Conservation (phyloP, 345 rosid genomes). For the Sonneratia alba region DNA sequence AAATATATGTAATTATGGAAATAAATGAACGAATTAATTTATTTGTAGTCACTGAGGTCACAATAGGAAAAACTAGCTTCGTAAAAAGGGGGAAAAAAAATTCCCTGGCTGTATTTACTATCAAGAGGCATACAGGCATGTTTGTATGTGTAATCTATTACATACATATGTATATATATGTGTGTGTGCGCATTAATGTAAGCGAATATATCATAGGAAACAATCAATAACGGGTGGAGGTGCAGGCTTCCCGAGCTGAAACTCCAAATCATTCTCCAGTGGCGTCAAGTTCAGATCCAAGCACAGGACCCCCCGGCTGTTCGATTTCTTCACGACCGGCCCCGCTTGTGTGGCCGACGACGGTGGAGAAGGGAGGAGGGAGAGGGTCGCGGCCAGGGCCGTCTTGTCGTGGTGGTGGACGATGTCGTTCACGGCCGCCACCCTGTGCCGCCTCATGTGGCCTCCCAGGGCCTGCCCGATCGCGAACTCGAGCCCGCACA, state of each 20-base stretch:
- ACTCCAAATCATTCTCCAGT: constrained; percentile 47
- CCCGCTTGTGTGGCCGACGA: background rate
- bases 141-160: too few species aligned
- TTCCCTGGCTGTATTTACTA: too few species aligned
- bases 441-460: constrained; percentile 62
- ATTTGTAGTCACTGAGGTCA: background rate
- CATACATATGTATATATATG: background rate
- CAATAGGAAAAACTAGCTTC: background rate
- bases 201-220: constrained; percentile 14
- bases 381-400: background rate
- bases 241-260: constrained; percentile 23
- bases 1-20: background rate
- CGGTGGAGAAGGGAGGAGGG: background rate
- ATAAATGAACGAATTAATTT: background rate
- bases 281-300: constrained; percentile 72
- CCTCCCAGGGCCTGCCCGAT: constrained; percentile 72
- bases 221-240: constrained; percentile 29
- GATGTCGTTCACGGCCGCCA: constrained; percentile 2
- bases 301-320: constrained; percentile 32
- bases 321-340: constrained; percentile 38
- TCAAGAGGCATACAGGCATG: background rate
- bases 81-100: background rate
- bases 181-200: background rate
- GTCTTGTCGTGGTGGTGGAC: background rate
- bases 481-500: constrained; percentile 77